Conservation (phyloP, 768 basidiomycete species). For the Sporobolomyces pararoseus region DNA sequence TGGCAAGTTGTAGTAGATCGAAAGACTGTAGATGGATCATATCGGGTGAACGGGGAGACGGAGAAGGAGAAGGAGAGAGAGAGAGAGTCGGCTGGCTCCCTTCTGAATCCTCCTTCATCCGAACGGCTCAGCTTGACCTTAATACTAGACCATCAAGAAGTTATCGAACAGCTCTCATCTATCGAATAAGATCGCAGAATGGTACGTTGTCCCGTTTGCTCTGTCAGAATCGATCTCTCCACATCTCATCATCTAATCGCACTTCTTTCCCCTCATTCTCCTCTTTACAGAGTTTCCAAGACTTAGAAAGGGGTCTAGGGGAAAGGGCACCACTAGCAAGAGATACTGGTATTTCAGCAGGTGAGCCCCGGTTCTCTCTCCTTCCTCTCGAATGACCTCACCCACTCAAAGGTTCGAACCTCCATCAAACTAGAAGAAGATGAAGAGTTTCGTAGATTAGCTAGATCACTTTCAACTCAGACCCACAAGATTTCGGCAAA, state of each 20-base stretch:
- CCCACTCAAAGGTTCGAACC: neutral
- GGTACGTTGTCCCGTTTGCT: neutral
- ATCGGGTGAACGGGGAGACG: too few species aligned
- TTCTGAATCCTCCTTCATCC: too few species aligned
- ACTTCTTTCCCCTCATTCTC: neutral
- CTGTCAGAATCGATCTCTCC: neutral
- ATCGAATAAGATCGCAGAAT: too few species aligned
- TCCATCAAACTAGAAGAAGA: slow-evolving; percentile 21
- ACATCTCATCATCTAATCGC: neutral
- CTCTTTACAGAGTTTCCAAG: slow-evolving; percentile 27
- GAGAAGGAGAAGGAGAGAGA: too few species aligned
- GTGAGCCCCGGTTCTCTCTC: neutral
- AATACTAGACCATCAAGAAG: too few species aligned
- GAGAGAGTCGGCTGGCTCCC: too few species aligned
- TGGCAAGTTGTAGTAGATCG: too few species aligned
- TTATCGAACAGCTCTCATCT: too few species aligned
- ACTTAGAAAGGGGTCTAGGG: slow-evolving; percentile 35
- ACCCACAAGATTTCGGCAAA: slow-evolving; percentile 99
- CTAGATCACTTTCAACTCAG: slow-evolving; percentile 57
- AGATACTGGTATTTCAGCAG: slow-evolving; percentile 15
- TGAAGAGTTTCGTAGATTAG: slow-evolving; percentile 24
- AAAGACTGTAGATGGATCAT: too few species aligned
- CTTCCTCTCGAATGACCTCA: neutral
- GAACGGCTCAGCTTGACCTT: too few species aligned
- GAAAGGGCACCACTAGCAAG: slow-evolving; percentile 18